Conservation (phyloP, 192 early-diverging fungal species). For the Backusella morwellensis region DNA sequence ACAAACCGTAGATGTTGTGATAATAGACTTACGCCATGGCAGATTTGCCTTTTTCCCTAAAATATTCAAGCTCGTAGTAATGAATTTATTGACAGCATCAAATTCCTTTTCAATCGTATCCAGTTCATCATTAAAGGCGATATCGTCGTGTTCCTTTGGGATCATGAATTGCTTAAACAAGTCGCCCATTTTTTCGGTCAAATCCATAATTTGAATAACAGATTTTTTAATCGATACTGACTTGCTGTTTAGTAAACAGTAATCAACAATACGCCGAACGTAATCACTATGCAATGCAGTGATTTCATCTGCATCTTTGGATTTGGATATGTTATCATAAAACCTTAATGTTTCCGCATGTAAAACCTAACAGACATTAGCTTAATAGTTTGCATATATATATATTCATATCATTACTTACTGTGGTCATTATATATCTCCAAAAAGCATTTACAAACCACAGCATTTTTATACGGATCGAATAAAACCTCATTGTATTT, state of each 20-base stretch:
- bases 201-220: conserved; percentile 24
- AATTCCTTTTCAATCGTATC: conserved; percentile 21
- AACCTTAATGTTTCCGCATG: conserved; percentile 37
- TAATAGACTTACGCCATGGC: conserved; percentile 28
- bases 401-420: background rate
- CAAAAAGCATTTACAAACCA: conserved; percentile 44
- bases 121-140: background rate
- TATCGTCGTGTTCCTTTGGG: background rate
- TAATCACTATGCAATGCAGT: conserved; percentile 30
- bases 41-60: conserved; percentile 20
- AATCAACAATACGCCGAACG: conserved; percentile 27
- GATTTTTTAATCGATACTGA: conserved; percentile 20
- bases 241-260: conserved; percentile 37
- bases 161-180: conserved; percentile 10
- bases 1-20: background rate
- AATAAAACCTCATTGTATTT: conserved; percentile 36
- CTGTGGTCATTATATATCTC: conserved; percentile 41
- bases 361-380: conserved; percentile 27
- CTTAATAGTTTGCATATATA: background rate
- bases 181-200: conserved; percentile 13
- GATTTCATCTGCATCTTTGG: conserved; percentile 40
- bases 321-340: conserved; percentile 18
- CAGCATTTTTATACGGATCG: conserved; percentile 33
- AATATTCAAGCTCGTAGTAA: conserved; percentile 37
- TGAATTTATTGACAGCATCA: conserved; percentile 25